phyloP scores from a whole-genome alignment of 306 rosid genomes.

The Cucurbita pepo region DNA sequence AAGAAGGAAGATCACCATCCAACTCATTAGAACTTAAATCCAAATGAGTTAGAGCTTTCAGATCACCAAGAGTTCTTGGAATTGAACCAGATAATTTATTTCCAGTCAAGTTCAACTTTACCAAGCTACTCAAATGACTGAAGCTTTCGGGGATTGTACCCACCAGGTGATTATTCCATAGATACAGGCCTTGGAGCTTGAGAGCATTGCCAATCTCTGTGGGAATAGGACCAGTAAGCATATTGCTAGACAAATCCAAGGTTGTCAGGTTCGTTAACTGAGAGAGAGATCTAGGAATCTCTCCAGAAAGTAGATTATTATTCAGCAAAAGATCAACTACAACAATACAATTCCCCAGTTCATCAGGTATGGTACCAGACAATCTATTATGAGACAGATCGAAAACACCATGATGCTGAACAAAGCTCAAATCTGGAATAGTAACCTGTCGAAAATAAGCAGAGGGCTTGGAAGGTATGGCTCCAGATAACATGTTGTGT shows the following conservation, averaged over 20 bases:
- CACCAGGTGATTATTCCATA: slow-evolving; percentile 54
- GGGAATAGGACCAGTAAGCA: slow-evolving; percentile 71
- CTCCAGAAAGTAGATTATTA: slow-evolving; percentile 66
- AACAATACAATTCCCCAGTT: slow-evolving; percentile 46
- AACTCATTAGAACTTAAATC: slow-evolving; percentile 70
- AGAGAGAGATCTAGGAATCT: slow-evolving; percentile 52
- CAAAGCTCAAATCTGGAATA: slow-evolving; percentile 73
- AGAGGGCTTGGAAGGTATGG: slow-evolving; percentile 57
- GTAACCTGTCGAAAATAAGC: slow-evolving; percentile 49
- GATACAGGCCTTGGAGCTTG: slow-evolving; percentile 76
- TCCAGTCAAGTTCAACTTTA: slow-evolving; percentile 81
- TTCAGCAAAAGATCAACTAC: slow-evolving; percentile 56
- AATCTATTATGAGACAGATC: slow-evolving; percentile 74
- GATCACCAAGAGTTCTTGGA: slow-evolving; percentile 42
- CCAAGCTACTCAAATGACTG: slow-evolving; percentile 47
- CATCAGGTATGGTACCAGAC: slow-evolving; percentile 79
- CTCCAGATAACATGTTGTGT: slow-evolving; percentile 68
- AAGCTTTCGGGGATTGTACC: slow-evolving; percentile 54
- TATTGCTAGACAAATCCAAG: slow-evolving; percentile 77
- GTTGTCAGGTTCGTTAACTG: slow-evolving; percentile 58
- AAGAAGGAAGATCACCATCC: slow-evolving; percentile 55
- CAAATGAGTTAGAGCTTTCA: slow-evolving; percentile 65
- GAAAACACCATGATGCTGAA: slow-evolving; percentile 82
- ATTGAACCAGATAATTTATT: slow-evolving; percentile 55
- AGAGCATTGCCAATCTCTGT: slow-evolving; percentile 44